Evolutionary conservation across 768 basidiomycete species (phyloP).

Genomic region (Boletus coccyginus): DNA sequence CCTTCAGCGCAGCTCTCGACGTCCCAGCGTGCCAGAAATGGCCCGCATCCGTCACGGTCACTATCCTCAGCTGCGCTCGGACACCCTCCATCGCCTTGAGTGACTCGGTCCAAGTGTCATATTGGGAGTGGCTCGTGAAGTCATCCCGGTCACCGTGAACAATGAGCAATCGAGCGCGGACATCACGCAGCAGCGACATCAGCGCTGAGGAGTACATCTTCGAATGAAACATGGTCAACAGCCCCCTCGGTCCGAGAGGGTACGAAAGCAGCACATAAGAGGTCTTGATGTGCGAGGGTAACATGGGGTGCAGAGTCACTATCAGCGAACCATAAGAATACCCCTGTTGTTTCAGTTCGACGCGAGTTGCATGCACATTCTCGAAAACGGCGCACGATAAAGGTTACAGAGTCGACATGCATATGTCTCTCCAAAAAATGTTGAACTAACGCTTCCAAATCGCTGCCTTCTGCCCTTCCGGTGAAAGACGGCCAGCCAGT

Average conservation of each 20-base stretch:
- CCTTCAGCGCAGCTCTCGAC: conserved; percentile 20
- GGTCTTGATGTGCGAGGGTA: conserved; percentile 48
- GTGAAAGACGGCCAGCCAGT: conserved; percentile 73
- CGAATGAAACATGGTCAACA: conserved; percentile 68
- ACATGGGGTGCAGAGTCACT: conserved; percentile 59
- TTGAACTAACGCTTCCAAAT: conserved; percentile 59
- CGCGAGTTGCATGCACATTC: background rate
- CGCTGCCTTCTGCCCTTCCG: conserved; percentile 66
- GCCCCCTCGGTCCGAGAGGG: conserved; percentile 62
- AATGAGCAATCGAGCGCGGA: conserved; percentile 52
- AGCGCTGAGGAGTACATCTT: conserved; percentile 53
- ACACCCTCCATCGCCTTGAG: conserved; percentile 31
- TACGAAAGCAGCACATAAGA: conserved; percentile 75
- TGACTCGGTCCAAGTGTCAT: conserved; percentile 51
- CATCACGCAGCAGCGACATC: conserved; percentile 45
- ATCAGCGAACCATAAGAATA: conserved; percentile 83
- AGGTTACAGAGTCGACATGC: conserved; percentile 47
- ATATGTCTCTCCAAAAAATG: conserved; percentile 47
- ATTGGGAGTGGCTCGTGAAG: conserved; percentile 57
- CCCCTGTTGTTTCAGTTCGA: conserved; percentile 45
- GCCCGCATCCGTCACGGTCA: conserved; percentile 45
- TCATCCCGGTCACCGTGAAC: conserved; percentile 70
- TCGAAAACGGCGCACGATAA: conserved; percentile 50
- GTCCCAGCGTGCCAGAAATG: conserved; percentile 64
- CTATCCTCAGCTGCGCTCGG: conserved; percentile 30